Evolutionary conservation across 805 yeast genomes (phyloP).

Genomic region (Saturnispora saitoi): DNA sequence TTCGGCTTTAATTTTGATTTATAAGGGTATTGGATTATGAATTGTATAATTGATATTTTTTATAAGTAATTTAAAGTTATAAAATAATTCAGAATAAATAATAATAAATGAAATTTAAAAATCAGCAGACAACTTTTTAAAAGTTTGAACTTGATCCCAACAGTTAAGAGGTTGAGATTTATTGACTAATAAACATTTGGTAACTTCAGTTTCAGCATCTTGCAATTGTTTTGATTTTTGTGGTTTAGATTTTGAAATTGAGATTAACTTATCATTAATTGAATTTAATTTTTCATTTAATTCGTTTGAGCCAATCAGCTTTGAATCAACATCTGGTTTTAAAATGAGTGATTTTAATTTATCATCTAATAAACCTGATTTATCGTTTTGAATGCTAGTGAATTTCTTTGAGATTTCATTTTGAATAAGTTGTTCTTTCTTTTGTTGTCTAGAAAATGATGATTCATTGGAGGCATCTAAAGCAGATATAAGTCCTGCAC

Average conservation of each 20-base stretch:
- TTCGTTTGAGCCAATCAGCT: constrained; percentile 17
- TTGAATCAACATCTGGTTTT: constrained; percentile 27
- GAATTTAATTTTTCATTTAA: constrained; percentile 28
- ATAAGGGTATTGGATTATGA: constrained; percentile 68
- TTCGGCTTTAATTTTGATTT: constrained; percentile 81
- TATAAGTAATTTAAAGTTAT: too few species aligned
- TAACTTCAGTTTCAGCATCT: constrained; percentile 41
- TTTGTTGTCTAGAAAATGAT: constrained; percentile 46
- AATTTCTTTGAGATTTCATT: constrained; percentile 54
- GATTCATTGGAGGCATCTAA: constrained; percentile 78
- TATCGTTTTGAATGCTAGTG: constrained; percentile 42
- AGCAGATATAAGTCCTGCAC: constrained; percentile 78
- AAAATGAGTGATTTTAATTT: constrained; percentile 38
- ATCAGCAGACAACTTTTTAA: constrained; percentile 44
- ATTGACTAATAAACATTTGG: constrained; percentile 54
- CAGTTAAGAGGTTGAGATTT: constrained; percentile 65
- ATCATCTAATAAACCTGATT: constrained; percentile 43
- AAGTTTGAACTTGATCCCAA: constrained; percentile 69
- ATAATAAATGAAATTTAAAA: constrained; percentile 5
- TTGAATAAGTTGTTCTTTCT: constrained; percentile 57
- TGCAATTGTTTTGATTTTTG: constrained; percentile 33
- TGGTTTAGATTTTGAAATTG: constrained; percentile 25
- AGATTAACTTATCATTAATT: constrained; percentile 28
- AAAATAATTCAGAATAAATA: neutral
- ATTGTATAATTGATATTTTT: neutral